Conservation (phyloP, 202 grass and related monocot genomes). For the Hordeum pubiflorum region DNA sequence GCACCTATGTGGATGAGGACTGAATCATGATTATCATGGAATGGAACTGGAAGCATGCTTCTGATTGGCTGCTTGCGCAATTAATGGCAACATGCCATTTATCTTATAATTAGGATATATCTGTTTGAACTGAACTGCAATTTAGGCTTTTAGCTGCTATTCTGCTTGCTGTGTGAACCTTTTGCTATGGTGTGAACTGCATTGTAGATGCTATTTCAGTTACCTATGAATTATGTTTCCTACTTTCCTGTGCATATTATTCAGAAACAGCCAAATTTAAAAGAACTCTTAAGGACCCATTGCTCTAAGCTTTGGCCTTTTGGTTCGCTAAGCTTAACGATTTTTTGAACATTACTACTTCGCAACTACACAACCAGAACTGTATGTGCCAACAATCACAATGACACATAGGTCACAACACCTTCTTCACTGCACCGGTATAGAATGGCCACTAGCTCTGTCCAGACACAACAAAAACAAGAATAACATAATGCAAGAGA, state of each 20-base stretch:
- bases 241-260: neutral
- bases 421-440: neutral
- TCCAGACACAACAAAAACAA: neutral
- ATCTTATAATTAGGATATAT: neutral
- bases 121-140: neutral
- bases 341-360: neutral
- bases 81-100: neutral
- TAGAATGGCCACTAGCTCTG: constrained; percentile 8
- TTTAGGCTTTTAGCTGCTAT: neutral
- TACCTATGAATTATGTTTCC: neutral
- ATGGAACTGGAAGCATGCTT: neutral
- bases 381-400: neutral
- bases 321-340: neutral
- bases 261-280: neutral
- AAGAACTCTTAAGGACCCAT: neutral
- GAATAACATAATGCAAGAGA: constrained; percentile 13
- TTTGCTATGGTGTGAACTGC: neutral
- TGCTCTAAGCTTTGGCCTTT: neutral
- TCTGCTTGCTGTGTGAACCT: neutral
- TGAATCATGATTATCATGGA: neutral
- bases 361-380: neutral
- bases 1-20: neutral
- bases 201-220: neutral
- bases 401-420: neutral
- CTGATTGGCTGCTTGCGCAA: neutral